Percentiles rank a stretch among this genome's conserved stretches.
Evolutionary conservation across 345 rosid species (phyloP).

Genomic region (Punica granatum): DNA sequence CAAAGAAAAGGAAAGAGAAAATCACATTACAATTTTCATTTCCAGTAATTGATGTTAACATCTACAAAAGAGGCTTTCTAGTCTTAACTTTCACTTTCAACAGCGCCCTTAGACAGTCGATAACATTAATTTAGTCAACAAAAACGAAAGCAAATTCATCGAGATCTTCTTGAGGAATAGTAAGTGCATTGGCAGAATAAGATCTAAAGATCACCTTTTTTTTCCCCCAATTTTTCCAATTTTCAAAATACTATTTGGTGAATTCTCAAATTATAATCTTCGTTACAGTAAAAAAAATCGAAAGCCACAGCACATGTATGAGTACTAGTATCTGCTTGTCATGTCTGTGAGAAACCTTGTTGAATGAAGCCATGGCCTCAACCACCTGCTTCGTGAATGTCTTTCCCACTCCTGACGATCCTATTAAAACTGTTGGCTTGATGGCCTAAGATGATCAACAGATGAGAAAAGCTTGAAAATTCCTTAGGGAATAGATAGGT

Average conservation of each 20-base stretch:
- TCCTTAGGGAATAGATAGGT: neutral
- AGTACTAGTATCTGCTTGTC: neutral
- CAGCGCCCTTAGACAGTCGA: neutral
- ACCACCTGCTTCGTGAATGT: slow-evolving; percentile 90
- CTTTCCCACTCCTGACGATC: slow-evolving; percentile 90
- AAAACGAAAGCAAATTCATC: neutral
- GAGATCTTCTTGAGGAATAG: neutral
- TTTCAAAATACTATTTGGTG: neutral
- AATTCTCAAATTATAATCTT: neutral
- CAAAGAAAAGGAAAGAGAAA: slow-evolving; percentile 8
- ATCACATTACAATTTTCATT: neutral
- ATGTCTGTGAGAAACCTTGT: slow-evolving; percentile 41
- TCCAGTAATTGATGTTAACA: neutral
- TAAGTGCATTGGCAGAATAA: neutral
- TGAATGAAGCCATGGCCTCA: slow-evolving; percentile 72
- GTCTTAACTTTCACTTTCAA: too few species aligned
- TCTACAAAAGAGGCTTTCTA: too few species aligned
- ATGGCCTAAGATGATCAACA: slow-evolving; percentile 41
- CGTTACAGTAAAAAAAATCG: neutral
- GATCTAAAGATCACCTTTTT: neutral
- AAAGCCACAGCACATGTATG: neutral
- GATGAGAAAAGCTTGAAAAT: slow-evolving; percentile 1
- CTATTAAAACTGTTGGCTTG: slow-evolving; percentile 88
- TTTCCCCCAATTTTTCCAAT: neutral
- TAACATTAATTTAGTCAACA: neutral